Conservation (phyloP, 1,284 basidiomycete species). For the Leccinum solheimii region DNA sequence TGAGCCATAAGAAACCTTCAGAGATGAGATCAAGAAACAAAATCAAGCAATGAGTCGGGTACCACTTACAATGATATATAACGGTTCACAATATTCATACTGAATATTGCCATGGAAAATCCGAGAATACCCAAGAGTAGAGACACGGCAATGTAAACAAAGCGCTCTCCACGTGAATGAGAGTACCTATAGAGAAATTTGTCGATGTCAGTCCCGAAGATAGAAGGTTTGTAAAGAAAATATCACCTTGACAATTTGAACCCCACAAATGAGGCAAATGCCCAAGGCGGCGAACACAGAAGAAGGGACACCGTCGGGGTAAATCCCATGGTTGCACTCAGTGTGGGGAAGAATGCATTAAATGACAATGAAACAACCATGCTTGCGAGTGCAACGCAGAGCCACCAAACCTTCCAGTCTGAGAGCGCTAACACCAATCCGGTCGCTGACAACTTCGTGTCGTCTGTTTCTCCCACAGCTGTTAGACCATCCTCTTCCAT, state of each 20-base stretch:
- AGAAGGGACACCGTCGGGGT: constrained; percentile 52
- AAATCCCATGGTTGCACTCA: constrained; percentile 58
- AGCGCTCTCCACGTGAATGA: constrained; percentile 65
- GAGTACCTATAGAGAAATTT: constrained; percentile 53
- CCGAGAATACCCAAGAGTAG: constrained; percentile 65
- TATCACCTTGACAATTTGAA: constrained; percentile 40
- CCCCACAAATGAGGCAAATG: constrained; percentile 51
- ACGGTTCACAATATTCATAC: constrained; percentile 64
- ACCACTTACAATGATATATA: constrained; percentile 67
- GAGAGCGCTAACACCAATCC: constrained; percentile 44
- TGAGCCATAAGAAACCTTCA: constrained; percentile 74
- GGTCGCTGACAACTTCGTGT: constrained; percentile 8
- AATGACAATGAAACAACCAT: constrained; percentile 55
- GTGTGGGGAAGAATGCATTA: constrained; percentile 60
- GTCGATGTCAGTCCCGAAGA: not conserved
- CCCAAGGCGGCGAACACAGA: constrained; percentile 65
- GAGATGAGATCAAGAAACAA: not conserved
- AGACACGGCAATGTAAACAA: constrained; percentile 60
- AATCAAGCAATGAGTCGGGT: not conserved
- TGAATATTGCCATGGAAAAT: constrained; percentile 71
- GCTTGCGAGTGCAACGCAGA: constrained; percentile 50
- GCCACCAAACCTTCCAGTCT: constrained; percentile 62
- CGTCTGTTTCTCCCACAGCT: constrained; percentile 13
- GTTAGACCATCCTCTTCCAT: constrained; percentile 66
- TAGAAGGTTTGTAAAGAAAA: constrained; percentile 16